Evolutionary conservation across 2,329 filamentous ascomycete genomes (phyloP), one percentile per base, ranked within the genome.

Genomic region (Ceratocystis lukuohia): DNA sequence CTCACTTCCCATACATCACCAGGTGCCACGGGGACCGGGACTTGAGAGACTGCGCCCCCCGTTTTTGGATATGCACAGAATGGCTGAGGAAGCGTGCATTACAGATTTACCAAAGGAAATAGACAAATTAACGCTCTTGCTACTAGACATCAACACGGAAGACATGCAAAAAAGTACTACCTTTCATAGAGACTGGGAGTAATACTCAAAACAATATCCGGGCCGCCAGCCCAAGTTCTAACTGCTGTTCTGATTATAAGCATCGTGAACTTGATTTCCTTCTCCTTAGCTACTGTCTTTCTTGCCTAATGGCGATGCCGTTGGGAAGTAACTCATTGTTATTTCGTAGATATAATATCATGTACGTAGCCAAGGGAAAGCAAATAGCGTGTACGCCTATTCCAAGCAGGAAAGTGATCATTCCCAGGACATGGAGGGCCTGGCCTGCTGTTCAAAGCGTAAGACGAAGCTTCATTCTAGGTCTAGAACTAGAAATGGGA

Each of bases 21-120:
- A 95, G 93, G 71, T 79, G 95, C 8, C 90, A 96, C 71, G 82
- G 81, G 68, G 91, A 96, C 72, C 81, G 91, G 28, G 82, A 82
- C 1, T 88, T 83, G 80, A 3, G 22, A 25, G 22, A 3, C 22
- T 25, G 22, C 22, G 22, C 22, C 22, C 22, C 22, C 22, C 22
- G 22, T 25, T 25, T 25, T 25, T 25, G 0, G 85, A 91, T 65
- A 77, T 96, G 2, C 88, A 92, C 70, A 73, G 79, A 5, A 78
- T 89, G 72, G 90, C 88, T 0, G 74, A 78, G 37, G 76, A 82
- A 37, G 84, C 86, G 20, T 80, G 77, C 20, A 78, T 77, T 44
- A 72, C 77, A 1, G 77, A 81, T 0, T 17, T 33, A 8, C 46
- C 62, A 46, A 74, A 74, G 0, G 74, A 81, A 15, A 80, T 83